Evolutionary conservation across 179 eudicot genomes (phyloP).

Genomic region (Amaranthus tricolor): DNA sequence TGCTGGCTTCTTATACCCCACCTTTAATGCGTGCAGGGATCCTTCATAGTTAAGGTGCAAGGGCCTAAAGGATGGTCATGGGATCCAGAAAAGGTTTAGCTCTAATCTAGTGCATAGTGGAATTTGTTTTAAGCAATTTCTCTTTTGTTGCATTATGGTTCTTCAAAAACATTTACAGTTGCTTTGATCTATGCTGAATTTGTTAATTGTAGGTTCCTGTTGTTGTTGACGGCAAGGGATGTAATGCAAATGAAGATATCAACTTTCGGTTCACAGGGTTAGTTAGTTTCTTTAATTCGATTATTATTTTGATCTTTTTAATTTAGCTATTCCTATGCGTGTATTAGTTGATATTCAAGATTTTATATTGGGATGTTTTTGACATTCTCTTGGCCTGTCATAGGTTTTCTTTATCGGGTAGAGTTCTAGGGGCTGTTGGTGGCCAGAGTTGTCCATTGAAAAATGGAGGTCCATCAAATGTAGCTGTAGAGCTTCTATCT

Average conservation of each 20-base stretch:
- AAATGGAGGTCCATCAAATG: conserved; percentile 83
- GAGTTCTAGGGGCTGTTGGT: conserved; percentile 84
- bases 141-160: background rate
- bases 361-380: conserved; percentile 1
- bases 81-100: conserved; percentile 77
- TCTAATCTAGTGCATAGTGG: background rate
- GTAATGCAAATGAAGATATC: conserved; percentile 93
- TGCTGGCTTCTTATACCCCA: conserved; percentile 10
- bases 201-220: conserved; percentile 68
- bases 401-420: conserved; percentile 86
- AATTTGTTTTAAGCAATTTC: conserved; percentile 12
- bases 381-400: conserved; percentile 16
- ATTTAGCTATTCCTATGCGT: background rate
- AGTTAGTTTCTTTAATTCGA: conserved; percentile 25
- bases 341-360: background rate
- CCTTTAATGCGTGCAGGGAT: conserved; percentile 65
- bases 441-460: conserved; percentile 72
- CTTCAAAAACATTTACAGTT: background rate
- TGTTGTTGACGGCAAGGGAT: conserved; percentile 73
- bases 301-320: conserved; percentile 7
- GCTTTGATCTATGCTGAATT: conserved; percentile 24
- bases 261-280: conserved; percentile 96
- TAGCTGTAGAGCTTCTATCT: conserved; percentile 77
- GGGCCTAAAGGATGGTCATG: conserved; percentile 98
- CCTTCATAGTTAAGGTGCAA: conserved; percentile 81